Base-by-base conservation (phyloP, 2,329 filamentous ascomycete genomes). In the Talaromyces sp. region DNA sequence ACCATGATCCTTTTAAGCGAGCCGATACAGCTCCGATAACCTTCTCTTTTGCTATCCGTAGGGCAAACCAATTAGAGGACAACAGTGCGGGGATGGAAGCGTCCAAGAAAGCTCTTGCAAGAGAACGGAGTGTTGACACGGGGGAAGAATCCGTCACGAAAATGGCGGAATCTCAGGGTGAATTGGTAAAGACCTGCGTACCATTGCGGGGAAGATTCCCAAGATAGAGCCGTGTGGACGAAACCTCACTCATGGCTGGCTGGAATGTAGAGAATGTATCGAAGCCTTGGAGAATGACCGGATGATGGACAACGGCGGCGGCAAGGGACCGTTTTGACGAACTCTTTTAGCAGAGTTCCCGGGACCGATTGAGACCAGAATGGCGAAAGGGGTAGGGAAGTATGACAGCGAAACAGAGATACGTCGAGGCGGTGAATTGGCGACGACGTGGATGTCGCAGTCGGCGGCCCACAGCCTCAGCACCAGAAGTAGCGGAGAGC, bases 161-260 rank as follows among this genome's bases (percentile, higher is more conserved):
- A 57, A 58, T 64, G 65, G 46, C 64, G 66, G 66, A 67, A 65
- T 69, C 63, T 68, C 61, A 68, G 62, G 61, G 67, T 69, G 66
- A 67, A 69, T 69, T 71, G 69, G 71, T 69, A 69, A 69, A 71
- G 68, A 71, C 70, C 71, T 73, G 75, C 89, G 82, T 87, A 96
- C 93, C 92, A 84, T 91, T 92, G 80, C 92, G 91, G 79, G 95
- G 93, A 78, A 99, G 89, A 82, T 98, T 98, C 80, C 93, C 93
- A 82, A 98, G 83, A 83, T 98, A 99, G 71, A 98, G 90, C 82
- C 95, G 88, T 75, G 93, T 98, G 70, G 90, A 89, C 67, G 92
- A 96, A 70, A 97, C 93, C 82, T 96, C 92, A 73, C 87, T 89
- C 86, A 92, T 92, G 71, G 69, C 66, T 72, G 68, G 62, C 65